These are phyloP conservation scores for Seminavis robusta DNA, from an alignment of 108 stramenopile genomes.

Conservation along the genomic window DNA sequence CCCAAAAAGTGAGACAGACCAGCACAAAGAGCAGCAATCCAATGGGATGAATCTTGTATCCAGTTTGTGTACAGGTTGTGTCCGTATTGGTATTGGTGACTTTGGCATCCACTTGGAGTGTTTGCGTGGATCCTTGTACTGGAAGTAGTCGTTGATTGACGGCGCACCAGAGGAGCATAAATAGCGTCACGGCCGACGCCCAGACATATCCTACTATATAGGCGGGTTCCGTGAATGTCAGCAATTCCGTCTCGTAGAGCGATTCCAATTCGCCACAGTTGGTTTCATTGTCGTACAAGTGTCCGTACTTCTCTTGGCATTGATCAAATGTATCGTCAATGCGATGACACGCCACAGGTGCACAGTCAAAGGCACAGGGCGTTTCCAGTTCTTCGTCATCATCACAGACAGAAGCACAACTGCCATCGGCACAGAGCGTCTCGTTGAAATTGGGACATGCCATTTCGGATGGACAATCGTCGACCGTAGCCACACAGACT, in stretches of 20 bases:
- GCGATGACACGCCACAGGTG: constrained; percentile 18
- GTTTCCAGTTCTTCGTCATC: not conserved
- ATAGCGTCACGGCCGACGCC: constrained; percentile 21
- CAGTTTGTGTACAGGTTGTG: constrained; percentile 38
- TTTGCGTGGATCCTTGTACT: constrained; percentile 22
- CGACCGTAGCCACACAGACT: constrained; percentile 36
- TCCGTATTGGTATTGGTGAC: not conserved
- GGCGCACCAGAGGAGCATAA: constrained; percentile 47
- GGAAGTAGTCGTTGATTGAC: constrained; percentile 44
- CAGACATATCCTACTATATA: constrained; percentile 40
- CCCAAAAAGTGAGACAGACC: constrained; percentile 25
- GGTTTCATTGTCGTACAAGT: constrained; percentile 3
- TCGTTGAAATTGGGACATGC: constrained; percentile 12
- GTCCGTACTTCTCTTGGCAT: constrained; percentile 11
- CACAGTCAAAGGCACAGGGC: constrained; percentile 9
- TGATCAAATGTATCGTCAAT: constrained; percentile 7
- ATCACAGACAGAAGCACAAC: constrained; percentile 20
- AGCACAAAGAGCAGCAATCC: constrained; percentile 38
- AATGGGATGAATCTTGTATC: constrained; percentile 40
- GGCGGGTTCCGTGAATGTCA: constrained; percentile 22
- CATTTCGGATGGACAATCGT: constrained; percentile 35
- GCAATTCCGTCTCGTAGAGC: constrained; percentile 30
- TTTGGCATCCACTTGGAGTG: constrained; percentile 9
- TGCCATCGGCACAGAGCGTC: constrained; percentile 49
- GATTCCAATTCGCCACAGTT: constrained; percentile 28